Evolutionary conservation across 306 rosid genomes (phyloP), one percentile per base, ranked within the genome.

Genomic region (Prunus mira): DNA sequence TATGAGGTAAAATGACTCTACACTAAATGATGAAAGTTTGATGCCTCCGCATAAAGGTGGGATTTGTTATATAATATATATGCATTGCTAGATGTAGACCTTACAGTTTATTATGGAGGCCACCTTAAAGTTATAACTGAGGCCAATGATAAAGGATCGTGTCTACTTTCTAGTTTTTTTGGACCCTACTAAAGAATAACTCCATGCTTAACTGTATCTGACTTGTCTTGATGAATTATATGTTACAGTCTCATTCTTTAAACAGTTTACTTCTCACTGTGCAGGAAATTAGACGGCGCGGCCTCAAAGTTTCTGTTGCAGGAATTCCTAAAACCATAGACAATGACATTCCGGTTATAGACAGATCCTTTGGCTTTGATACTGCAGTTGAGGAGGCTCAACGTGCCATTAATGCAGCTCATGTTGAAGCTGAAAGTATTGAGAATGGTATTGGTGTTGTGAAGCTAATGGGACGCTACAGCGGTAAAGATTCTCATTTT

Each of bases 361-460:
- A 90, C 88, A 93, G 80, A 88, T 93, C 98, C 66, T 93, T 90
- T 85, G 97, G 97, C 72, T 90, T 90, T 84, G 97, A 93, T 85
- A 82, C 96, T 73, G 98, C 98, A 9, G 98, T 93, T 65, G 98
- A 93, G 85, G 96, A 93, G 87, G 98, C 98, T 84, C 98, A 93
- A 76, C 98, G 98, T 68, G 96, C 98, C 85, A 91, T 93, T 73
- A 91, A 91, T 81, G 95, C 96, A 76, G 96, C 98, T 22, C 98
- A 90, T 85, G 98, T 93, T 76, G 98, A 93, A 84, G 74, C 98
- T 83, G 88, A 62, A 81, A 93, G 98, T 88, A 32, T 82, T 62
- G 98, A 93, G 83, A 89, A 93, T 78, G 98, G 98, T 60, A 81
- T 93, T 69, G 98, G 98, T 56, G 83, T 93, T 77, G 98, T 93